phyloP scores from a whole-genome alignment of 495 filamentous ascomycete genomes.

The Xylaria telfairii region DNA sequence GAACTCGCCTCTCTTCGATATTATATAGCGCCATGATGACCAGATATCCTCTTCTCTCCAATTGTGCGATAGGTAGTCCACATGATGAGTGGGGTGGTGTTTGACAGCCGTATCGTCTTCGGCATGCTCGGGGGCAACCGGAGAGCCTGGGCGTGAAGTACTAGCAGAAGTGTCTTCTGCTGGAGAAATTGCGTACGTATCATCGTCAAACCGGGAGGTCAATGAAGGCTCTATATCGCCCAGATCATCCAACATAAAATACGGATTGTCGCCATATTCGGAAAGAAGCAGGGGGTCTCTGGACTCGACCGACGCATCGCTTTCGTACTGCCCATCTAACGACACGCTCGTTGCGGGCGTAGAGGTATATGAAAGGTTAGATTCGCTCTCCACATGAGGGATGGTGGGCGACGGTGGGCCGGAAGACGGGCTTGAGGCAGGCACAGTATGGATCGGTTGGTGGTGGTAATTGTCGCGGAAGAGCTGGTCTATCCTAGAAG shows the following conservation, averaged over 20 bases:
- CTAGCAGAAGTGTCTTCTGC: conserved; percentile 51
- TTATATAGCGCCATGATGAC: conserved; percentile 94
- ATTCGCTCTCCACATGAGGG: conserved; percentile 43
- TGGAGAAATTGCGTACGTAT: conserved; percentile 51
- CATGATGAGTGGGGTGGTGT: conserved; percentile 83
- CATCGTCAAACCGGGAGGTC: conserved; percentile 50
- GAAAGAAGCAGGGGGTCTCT: conserved; percentile 65
- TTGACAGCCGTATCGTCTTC: conserved; percentile 85
- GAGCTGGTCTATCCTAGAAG: conserved; percentile 45
- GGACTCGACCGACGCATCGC: conserved; percentile 48
- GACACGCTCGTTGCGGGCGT: conserved; percentile 71
- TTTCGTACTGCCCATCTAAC: conserved; percentile 58
- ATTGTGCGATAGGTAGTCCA: conserved; percentile 94
- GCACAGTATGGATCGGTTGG: conserved; percentile 39
- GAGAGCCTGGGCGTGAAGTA: conserved; percentile 55
- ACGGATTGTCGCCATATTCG: conserved; percentile 60
- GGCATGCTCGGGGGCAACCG: conserved; percentile 56
- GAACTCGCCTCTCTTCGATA: conserved; percentile 76
- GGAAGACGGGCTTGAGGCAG: conserved; percentile 55
- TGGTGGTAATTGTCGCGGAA: conserved; percentile 35
- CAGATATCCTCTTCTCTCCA: conserved; percentile 98
- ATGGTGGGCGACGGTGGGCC: conserved; percentile 53
- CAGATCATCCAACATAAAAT: conserved; percentile 44
- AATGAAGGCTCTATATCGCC: conserved; percentile 57
- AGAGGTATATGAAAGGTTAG: conserved; percentile 53